These are phyloP conservation scores for Pythium dissotocum DNA, from an alignment of 352 stramenopile genomes.

Conservation along the genomic window DNA sequence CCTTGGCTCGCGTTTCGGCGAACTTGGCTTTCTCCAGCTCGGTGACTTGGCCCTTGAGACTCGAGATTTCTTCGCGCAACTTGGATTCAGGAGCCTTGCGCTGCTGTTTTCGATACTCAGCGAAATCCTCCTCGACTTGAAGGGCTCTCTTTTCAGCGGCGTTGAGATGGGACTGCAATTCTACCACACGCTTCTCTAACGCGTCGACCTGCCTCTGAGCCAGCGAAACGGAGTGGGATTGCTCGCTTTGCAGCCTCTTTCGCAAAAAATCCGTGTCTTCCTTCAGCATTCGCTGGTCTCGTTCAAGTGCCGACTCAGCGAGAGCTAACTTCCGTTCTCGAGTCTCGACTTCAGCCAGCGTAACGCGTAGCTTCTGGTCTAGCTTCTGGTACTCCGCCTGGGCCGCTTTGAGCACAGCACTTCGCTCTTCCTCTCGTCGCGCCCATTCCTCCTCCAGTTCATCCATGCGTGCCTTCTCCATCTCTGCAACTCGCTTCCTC, in stretches of 20 bases:
- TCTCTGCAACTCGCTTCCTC: conserved; percentile 52
- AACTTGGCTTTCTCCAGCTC: conserved; percentile 70
- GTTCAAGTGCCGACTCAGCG: conserved; percentile 51
- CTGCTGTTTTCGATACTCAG: conserved; percentile 70
- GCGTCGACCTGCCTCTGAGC: conserved; percentile 57
- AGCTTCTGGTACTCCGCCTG: conserved; percentile 74
- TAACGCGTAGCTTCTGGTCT: conserved; percentile 56
- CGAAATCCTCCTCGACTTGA: conserved; percentile 70
- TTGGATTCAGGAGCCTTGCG: conserved; percentile 69
- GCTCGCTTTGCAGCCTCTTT: conserved; percentile 64
- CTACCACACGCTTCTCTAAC: conserved; percentile 42
- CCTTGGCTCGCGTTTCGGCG: conserved; percentile 36
- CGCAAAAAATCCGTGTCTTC: conserved; percentile 64
- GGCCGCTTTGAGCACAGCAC: conserved; percentile 43
- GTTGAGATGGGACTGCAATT: conserved; percentile 46
- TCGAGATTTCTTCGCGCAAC: conserved; percentile 71
- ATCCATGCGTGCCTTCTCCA: conserved; percentile 69
- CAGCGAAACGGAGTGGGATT: conserved; percentile 50
- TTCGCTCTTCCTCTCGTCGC: conserved; percentile 71
- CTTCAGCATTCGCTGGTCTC: conserved; percentile 49
- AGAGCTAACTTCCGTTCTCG: conserved; percentile 57
- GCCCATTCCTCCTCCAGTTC: conserved; percentile 82
- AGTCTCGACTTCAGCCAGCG: conserved; percentile 57
- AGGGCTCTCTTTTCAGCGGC: conserved; percentile 47
- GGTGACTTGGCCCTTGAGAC: conserved; percentile 49